Conservation (phyloP, 2,329 filamentous ascomycete genomes). For the Penicillium hesseltinei region DNA sequence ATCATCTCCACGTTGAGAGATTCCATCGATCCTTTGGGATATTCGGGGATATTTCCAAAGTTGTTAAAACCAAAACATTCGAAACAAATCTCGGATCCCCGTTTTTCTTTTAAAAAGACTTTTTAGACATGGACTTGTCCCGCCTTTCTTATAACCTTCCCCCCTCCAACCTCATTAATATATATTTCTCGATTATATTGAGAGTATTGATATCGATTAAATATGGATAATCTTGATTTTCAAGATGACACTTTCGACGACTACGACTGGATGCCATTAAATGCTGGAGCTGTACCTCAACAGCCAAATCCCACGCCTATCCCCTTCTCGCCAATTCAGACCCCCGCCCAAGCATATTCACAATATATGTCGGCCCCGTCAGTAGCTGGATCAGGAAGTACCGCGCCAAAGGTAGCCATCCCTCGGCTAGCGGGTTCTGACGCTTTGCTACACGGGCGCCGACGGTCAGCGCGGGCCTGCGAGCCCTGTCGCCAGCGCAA, state of each 20-base stretch:
- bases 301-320: background rate
- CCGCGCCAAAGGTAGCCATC: conserved; percentile 29
- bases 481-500: conserved; percentile 38
- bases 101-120: background rate
- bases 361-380: background rate
- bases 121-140: background rate
- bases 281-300: background rate
- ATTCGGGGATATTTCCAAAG: background rate
- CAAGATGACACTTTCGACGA: background rate
- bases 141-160: background rate
- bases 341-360: background rate
- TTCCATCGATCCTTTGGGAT: background rate
- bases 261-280: background rate
- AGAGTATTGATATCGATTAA: background rate
- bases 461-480: conserved; percentile 34
- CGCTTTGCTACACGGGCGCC: conserved; percentile 18
- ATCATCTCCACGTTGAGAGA: background rate
- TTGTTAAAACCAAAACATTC: background rate
- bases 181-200: background rate
- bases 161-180: too few species aligned
- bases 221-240: background rate
- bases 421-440: conserved; percentile 26
- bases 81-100: background rate
- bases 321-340: background rate
- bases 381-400: background rate